A percentile compares a stretch with the other conserved stretches of the same genome.
Evolutionary conservation across 179 eudicot genomes (phyloP).

Genomic region (Beta corolliflora): DNA sequence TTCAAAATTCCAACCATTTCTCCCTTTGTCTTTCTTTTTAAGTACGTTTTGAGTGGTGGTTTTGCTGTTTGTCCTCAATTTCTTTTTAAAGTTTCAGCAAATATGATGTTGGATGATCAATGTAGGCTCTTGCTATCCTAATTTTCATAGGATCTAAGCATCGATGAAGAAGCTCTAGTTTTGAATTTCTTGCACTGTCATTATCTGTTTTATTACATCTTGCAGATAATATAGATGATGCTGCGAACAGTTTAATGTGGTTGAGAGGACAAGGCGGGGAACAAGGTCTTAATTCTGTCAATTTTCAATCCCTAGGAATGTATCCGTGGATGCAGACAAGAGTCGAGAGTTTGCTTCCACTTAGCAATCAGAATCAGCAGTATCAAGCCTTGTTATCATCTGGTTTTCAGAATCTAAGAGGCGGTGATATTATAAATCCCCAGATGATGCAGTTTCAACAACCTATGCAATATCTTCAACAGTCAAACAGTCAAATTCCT

Average conservation of each 20-base stretch:
- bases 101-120: not conserved
- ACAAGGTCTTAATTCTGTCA: conserved; percentile 67
- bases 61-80: not conserved
- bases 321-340: conserved; percentile 90
- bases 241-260: conserved; percentile 83
- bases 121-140: not conserved
- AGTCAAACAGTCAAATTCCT: conserved; percentile 52
- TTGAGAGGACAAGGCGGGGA: conserved; percentile 86
- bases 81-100: not conserved
- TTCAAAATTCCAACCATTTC: not conserved
- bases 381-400: conserved; percentile 90
- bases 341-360: conserved; percentile 51
- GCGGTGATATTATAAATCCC: conserved; percentile 65
- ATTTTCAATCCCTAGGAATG: conserved; percentile 76
- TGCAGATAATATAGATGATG: conserved; percentile 74
- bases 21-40: not conserved
- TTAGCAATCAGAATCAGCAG: conserved; percentile 54
- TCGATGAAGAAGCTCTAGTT: not conserved
- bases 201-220: conserved; percentile 9
- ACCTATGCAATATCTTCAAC: conserved; percentile 73
- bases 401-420: conserved; percentile 64
- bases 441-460: conserved; percentile 86
- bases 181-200: not conserved
- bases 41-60: not conserved
- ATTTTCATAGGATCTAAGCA: not conserved